Conservation (phyloP, 2,329 filamentous ascomycete species). For the Ophiostoma australiae region DNA sequence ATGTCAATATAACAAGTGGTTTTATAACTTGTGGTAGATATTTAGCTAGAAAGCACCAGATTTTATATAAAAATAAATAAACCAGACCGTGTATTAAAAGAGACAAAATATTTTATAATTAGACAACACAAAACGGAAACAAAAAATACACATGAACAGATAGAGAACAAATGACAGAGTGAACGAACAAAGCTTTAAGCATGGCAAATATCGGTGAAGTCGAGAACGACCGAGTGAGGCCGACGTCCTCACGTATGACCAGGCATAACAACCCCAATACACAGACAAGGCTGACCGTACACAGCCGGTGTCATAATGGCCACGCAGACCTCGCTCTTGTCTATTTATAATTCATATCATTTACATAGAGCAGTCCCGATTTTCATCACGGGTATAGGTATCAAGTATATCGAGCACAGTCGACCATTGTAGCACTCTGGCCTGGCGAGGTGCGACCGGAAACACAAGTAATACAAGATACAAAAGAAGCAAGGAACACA, state of each 20-base stretch:
- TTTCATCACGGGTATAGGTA: not conserved
- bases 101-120: too few species aligned
- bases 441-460: not conserved
- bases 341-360: not conserved
- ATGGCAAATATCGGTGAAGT: not conserved
- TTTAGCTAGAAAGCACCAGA: too few species aligned
- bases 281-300: not conserved
- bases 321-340: not conserved
- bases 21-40: too few species aligned
- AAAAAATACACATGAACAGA: too few species aligned
- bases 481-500: too few species aligned
- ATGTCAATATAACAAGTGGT: too few species aligned
- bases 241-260: not conserved
- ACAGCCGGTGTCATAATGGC: not conserved
- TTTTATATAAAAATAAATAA: too few species aligned
- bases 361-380: not conserved
- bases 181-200: too few species aligned
- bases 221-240: not conserved
- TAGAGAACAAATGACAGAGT: too few species aligned
- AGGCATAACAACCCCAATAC: not conserved
- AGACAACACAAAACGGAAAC: too few species aligned
- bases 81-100: too few species aligned
- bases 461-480: not conserved
- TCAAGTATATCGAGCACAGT: not conserved
- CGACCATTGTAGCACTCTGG: not conserved